Evolutionary conservation across 2,329 filamentous ascomycete genomes (phyloP), one percentile per base, ranked within the genome.

Genomic region (Fusarium mangiferae): DNA sequence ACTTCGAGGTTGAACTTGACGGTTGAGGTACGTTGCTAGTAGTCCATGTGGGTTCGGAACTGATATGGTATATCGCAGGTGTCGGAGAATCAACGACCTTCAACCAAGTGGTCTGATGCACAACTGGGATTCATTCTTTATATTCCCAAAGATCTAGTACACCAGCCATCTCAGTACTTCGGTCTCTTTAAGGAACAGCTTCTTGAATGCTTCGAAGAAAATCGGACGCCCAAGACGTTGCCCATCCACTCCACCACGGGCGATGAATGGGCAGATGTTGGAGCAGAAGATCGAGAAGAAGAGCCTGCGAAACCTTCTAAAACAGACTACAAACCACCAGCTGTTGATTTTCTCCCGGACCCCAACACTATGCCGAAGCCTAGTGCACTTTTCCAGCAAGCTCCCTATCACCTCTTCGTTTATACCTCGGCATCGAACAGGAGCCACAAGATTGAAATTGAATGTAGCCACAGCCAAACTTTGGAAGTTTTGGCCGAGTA

Each of bases 331-430:
- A 51, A 52, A 15, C 8, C 18, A 1, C 18, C 68, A 6, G 12
- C 24, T 7, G 58, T 76, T 30, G 69, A 83, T 18, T 80, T 82
- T 56, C 77, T 89, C 7, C 86, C 87, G 4, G 81, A 82, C 33
- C 75, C 83, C 5, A 81, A 78, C 8, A 80, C 80, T 1, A 76
- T 89, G 17, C 82, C 84, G 7, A 81, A 85, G 5, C 87, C 87
- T 1, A 85, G 87, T 54, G 82, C 86, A n/a, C 79, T 89, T 15
- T 80, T 87, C 20, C 79, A 82, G 14, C 82, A 80, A 38, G 84
- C 87, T 4, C 87, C 87, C 0, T 88, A 88, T 71, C 82, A 87
- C 59, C 78, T 89, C 11, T 80, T 82, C 20, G 79, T 88, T 9
- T 73, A 79, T 26, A 77, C 80, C 15, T 70, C 74, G 17, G 77